Conservation (phyloP, 768 basidiomycete genomes). For the Polyporus arcularius region DNA sequence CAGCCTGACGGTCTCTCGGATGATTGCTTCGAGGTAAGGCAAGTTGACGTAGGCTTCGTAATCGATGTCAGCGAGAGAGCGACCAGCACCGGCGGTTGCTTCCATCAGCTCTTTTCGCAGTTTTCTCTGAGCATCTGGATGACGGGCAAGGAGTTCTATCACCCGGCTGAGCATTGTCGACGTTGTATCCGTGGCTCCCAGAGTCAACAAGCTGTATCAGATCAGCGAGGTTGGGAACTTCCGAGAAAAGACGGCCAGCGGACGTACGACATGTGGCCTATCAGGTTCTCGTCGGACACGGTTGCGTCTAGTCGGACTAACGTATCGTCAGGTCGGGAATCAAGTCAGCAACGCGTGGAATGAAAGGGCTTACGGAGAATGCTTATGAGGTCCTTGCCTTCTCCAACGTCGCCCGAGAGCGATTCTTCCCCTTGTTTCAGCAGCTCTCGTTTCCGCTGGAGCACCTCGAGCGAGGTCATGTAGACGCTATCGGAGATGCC, state of each 20-base stretch:
- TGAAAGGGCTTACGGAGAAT: slow-evolving; percentile 1
- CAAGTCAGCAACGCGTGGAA: background rate
- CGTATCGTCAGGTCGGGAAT: background rate
- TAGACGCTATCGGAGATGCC: slow-evolving; percentile 11
- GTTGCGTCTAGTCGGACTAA: background rate
- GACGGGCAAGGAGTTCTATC: slow-evolving; percentile 1
- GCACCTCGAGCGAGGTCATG: background rate
- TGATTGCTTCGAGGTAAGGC: slow-evolving; percentile 9
- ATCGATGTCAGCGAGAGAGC: slow-evolving; percentile 3
- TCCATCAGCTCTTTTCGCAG: background rate
- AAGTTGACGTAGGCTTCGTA: slow-evolving; percentile 7
- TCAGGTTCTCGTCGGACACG: slow-evolving; percentile 8
- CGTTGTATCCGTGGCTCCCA: slow-evolving; percentile 9
- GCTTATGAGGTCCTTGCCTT: slow-evolving; percentile 8
- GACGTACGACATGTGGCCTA: slow-evolving; percentile 13
- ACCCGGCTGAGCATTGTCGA: slow-evolving; percentile 2
- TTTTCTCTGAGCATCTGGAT: background rate
- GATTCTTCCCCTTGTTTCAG: background rate
- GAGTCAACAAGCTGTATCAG: slow-evolving; percentile 1
- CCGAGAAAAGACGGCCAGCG: no score
- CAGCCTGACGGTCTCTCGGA: slow-evolving; percentile 12
- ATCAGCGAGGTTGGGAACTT: background rate
- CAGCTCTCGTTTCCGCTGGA: slow-evolving; percentile 3
- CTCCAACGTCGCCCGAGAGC: slow-evolving; percentile 1
- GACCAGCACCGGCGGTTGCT: background rate